Evolutionary conservation across 1,139 yeast genomes (phyloP).

Genomic region (Saccharomycopsis hybrid): DNA sequence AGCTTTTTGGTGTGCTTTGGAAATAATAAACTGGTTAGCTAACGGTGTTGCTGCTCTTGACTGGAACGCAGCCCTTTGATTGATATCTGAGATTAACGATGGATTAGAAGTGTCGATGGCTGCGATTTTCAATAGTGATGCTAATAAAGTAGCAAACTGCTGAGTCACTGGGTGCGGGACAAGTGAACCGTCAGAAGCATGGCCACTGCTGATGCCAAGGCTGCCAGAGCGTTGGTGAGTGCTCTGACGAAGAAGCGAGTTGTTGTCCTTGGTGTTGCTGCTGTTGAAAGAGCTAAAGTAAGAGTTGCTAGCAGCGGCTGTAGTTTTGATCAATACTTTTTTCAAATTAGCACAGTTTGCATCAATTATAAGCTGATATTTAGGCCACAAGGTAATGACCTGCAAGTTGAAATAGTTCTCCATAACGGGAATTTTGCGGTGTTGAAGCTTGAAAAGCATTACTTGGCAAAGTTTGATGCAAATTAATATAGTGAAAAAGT

Average conservation of each 20-base stretch:
- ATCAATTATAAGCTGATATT: constrained; percentile 71
- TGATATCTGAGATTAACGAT: constrained; percentile 6
- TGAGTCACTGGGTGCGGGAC: constrained; percentile 69
- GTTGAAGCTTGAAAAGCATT: constrained; percentile 47
- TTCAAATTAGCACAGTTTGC: constrained; percentile 66
- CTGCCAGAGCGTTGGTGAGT: too few relatives aligned
- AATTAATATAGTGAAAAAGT: constrained; percentile 73
- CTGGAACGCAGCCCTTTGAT: background rate
- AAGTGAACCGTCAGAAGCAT: constrained; percentile 22
- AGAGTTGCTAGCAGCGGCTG: background rate
- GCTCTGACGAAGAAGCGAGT: background rate
- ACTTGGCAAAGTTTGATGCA: constrained; percentile 66
- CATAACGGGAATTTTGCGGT: constrained; percentile 62
- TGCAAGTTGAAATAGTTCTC: constrained; percentile 69
- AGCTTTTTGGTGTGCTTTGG: constrained; percentile 9
- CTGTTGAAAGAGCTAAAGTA: constrained; percentile 1
- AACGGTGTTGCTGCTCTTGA: constrained; percentile 13
- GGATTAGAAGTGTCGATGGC: constrained; percentile 16
- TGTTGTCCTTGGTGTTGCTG: background rate
- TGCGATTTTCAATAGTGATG: constrained; percentile 57
- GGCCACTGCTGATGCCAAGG: background rate
- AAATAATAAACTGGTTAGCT: constrained; percentile 5
- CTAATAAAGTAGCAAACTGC: constrained; percentile 69
- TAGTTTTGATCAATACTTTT: constrained; percentile 30
- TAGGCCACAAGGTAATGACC: constrained; percentile 74